phyloP scores from a whole-genome alignment of 805 yeast genomes.

The Lipomyces chichibuensis region DNA sequence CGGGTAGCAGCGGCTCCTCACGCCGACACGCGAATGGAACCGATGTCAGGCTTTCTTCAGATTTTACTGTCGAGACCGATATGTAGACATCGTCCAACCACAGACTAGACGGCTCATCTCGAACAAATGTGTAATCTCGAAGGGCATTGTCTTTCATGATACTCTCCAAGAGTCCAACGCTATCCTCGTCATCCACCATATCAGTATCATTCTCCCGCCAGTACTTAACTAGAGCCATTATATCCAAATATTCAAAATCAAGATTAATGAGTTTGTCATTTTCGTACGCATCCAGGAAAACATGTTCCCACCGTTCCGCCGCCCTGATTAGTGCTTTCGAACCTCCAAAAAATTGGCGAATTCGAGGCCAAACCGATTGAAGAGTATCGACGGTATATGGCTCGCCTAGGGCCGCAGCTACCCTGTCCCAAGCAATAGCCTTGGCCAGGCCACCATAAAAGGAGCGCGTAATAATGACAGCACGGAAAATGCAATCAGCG shows the following conservation, averaged over 20 bases:
- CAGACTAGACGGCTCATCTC: conserved; percentile 33
- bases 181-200: conserved; percentile 14
- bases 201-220: conserved; percentile 64
- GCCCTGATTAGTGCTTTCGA: conserved; percentile 58
- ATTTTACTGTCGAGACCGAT: conserved; percentile 16
- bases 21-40: conserved; percentile 17
- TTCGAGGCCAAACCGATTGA: conserved; percentile 69
- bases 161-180: conserved; percentile 14
- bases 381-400: conserved; percentile 50
- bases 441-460: conserved; percentile 51
- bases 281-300: conserved; percentile 61
- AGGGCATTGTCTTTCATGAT: conserved; percentile 1
- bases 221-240: conserved; percentile 56
- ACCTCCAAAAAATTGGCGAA: conserved; percentile 65
- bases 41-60: conserved; percentile 15
- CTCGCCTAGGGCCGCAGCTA: conserved; percentile 55
- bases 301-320: conserved; percentile 64
- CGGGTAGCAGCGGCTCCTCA: background rate
- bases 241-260: conserved; percentile 52
- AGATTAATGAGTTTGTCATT: conserved; percentile 52
- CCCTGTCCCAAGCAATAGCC: conserved; percentile 65
- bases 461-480: conserved; percentile 69
- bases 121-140: conserved; percentile 48
- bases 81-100: conserved; percentile 29
- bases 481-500: conserved; percentile 59